Evolutionary conservation across 352 stramenopile species (phyloP).

Genomic region (Nothophytophthora sp.): DNA sequence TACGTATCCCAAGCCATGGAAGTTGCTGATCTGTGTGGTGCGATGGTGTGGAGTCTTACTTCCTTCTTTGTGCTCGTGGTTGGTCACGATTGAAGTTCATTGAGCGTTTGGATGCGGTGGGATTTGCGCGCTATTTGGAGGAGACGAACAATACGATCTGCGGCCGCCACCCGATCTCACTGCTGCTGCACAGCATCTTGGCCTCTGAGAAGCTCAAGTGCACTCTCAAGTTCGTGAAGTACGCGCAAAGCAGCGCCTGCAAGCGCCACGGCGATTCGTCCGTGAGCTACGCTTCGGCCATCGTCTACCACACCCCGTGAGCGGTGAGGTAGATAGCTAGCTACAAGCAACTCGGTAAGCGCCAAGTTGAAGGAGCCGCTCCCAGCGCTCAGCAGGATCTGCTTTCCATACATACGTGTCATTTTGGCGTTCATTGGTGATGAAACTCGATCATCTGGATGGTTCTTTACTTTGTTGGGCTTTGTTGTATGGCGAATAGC

Average conservation of each 20-base stretch:
- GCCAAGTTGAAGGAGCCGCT: not conserved
- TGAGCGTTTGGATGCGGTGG: slow-evolving; percentile 86
- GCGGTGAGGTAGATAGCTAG: too few species aligned
- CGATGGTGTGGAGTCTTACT: slow-evolving; percentile 2
- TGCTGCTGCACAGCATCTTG: slow-evolving; percentile 67
- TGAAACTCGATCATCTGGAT: too few species aligned
- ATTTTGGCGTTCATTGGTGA: too few species aligned
- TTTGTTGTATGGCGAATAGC: too few species aligned
- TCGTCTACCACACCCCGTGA: slow-evolving; percentile 75
- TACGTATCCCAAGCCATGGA: slow-evolving; percentile 15
- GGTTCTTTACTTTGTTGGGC: too few species aligned
- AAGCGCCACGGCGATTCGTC: slow-evolving; percentile 88
- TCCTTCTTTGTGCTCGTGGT: not conserved
- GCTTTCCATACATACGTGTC: slow-evolving; percentile 17
- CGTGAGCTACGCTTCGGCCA: slow-evolving; percentile 95
- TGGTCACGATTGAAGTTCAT: too few species aligned
- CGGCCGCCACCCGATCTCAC: slow-evolving; percentile 94
- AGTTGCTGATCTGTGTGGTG: not conserved
- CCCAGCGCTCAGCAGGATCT: slow-evolving; percentile 7
- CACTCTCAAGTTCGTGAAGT: slow-evolving; percentile 92
- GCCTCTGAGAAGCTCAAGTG: slow-evolving; percentile 60
- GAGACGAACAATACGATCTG: slow-evolving; percentile 98
- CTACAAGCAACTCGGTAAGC: not conserved
- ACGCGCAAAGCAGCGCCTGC: slow-evolving; percentile 91
- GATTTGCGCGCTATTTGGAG: slow-evolving; percentile 95